Evolutionary conservation across 768 basidiomycete genomes (phyloP).

Genomic region (Asterophora lycoperdoides): DNA sequence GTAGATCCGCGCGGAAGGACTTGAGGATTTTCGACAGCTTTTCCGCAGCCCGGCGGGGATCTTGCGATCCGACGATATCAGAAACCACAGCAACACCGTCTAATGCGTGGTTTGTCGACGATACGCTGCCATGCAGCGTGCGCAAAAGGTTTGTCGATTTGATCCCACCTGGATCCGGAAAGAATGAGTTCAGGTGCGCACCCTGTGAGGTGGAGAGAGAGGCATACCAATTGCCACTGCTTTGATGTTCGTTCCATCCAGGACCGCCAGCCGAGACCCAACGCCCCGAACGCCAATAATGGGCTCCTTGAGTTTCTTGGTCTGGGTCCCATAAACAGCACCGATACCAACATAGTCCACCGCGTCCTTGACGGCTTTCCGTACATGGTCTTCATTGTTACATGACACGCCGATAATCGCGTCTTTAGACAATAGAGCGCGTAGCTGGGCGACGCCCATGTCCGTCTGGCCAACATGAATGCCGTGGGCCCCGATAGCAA

Average conservation of each 20-base stretch:
- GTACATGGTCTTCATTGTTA: constrained; percentile 61
- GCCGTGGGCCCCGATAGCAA: constrained; percentile 71
- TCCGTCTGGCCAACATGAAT: constrained; percentile 91
- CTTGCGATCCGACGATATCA: constrained; percentile 67
- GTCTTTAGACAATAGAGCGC: constrained; percentile 60
- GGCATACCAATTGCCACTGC: constrained; percentile 82
- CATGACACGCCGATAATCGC: constrained; percentile 81
- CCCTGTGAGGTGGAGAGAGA: not conserved
- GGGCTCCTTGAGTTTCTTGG: constrained; percentile 66
- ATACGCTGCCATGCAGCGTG: constrained; percentile 68
- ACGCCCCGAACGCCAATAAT: constrained; percentile 72
- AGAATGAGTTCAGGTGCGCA: not conserved
- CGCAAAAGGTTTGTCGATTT: constrained; percentile 74
- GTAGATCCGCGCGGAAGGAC: constrained; percentile 33
- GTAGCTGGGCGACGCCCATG: constrained; percentile 66
- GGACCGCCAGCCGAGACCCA: constrained; percentile 56
- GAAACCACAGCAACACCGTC: constrained; percentile 89
- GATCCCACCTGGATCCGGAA: constrained; percentile 66
- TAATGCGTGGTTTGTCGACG: constrained; percentile 50
- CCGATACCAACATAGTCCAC: constrained; percentile 90
- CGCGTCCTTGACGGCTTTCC: constrained; percentile 53
- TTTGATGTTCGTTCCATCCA: constrained; percentile 61
- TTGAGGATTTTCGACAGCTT: constrained; percentile 32
- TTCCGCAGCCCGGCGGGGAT: constrained; percentile 50
- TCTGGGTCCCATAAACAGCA: constrained; percentile 74